These are phyloP conservation scores for Termitomyces sp. DNA, from an alignment of 768 basidiomycete species.

Conservation along the genomic window DNA sequence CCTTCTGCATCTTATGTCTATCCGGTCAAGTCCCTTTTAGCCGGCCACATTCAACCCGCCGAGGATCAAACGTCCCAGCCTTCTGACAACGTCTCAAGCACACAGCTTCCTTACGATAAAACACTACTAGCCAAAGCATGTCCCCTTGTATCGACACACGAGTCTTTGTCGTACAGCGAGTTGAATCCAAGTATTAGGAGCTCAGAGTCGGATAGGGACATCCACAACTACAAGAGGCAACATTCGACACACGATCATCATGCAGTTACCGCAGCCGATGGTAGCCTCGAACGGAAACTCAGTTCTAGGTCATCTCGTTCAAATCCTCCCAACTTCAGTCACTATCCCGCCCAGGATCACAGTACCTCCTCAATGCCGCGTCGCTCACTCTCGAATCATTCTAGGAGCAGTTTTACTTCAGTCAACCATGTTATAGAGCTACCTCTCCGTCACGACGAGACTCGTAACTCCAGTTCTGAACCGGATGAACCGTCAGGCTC, in stretches of 20 bases:
- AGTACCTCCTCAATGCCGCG: neutral
- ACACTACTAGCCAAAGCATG: neutral
- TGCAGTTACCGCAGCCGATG: neutral
- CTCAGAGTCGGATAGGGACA: neutral
- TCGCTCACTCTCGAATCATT: slow-evolving; percentile 17
- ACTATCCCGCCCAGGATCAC: slow-evolving; percentile 23
- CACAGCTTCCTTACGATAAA: neutral
- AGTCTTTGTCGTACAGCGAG: neutral
- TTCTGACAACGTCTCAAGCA: neutral
- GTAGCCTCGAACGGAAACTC: neutral
- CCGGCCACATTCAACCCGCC: slow-evolving; percentile 28
- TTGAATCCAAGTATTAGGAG: slow-evolving; percentile 8
- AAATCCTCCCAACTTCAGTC: slow-evolving; percentile 22
- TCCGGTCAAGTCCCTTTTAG: slow-evolving; percentile 35
- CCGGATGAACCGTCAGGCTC: neutral
- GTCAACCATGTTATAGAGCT: neutral
- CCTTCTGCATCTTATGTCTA: slow-evolving; percentile 27
- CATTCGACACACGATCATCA: neutral
- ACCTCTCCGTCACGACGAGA: neutral
- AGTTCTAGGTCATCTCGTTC: slow-evolving; percentile 1
- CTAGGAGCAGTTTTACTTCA: slow-evolving; percentile 2
- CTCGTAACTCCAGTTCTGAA: neutral
- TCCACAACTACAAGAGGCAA: neutral
- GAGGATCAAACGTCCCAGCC: slow-evolving; percentile 1
- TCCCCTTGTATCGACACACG: neutral